A percentile compares a stretch with the other conserved stretches of the same genome.
These are phyloP conservation scores for button mushroom (Agaricus bisporus) DNA, from an alignment of 768 basidiomycete genomes.

Conservation along the genomic window DNA sequence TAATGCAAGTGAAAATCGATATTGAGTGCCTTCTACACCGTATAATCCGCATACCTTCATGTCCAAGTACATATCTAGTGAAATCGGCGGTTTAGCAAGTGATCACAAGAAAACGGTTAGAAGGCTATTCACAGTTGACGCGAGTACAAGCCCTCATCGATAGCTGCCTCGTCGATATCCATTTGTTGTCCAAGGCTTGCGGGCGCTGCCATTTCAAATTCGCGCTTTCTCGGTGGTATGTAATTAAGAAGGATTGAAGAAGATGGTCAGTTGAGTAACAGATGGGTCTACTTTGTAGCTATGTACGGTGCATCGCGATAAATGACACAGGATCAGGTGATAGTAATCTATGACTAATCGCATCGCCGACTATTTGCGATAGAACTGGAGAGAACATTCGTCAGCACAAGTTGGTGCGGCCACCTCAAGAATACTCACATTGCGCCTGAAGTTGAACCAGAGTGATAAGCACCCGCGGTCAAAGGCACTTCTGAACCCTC, in stretches of 20 bases:
- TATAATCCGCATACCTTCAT: conserved; percentile 63
- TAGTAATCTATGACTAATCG: conserved; percentile 11
- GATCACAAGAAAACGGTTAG: not conserved
- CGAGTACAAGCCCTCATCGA: conserved; percentile 92
- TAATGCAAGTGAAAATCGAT: not conserved
- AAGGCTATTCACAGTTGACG: conserved; percentile 65
- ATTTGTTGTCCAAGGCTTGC: conserved; percentile 46
- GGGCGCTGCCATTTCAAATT: conserved; percentile 28
- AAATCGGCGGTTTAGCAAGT: not conserved
- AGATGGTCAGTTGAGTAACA: not conserved
- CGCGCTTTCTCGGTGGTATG: conserved; percentile 11
- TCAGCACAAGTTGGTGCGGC: conserved; percentile 13
- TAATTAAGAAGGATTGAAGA: conserved; percentile 5
- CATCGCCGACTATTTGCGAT: conserved; percentile 52
- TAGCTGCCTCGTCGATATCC: conserved; percentile 83
- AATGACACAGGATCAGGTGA: conserved; percentile 17
- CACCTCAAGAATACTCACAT: conserved; percentile 46
- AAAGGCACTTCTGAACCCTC: conserved; percentile 95
- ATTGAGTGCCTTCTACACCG: not conserved
- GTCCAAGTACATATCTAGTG: conserved; percentile 82
- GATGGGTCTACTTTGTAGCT: conserved; percentile 4
- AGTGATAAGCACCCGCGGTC: conserved; percentile 94
- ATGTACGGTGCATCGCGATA: not conserved
- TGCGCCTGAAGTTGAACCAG: conserved; percentile 95
- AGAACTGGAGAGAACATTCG: conserved; percentile 46